phyloP scores from a whole-genome alignment of 805 yeast species.

The Starmerella vitae region DNA sequence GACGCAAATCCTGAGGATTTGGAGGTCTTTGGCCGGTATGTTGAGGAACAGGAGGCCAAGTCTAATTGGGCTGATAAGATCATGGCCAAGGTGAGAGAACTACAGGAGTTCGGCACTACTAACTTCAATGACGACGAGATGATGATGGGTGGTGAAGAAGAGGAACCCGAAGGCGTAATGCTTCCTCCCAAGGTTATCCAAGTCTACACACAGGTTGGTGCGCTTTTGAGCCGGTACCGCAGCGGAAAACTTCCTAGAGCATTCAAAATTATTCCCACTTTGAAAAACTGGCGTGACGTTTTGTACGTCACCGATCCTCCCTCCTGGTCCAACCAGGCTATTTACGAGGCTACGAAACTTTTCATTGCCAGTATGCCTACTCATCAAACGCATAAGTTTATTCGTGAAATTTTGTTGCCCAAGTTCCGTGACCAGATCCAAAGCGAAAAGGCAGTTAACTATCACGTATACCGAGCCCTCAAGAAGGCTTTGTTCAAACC shows the following conservation, averaged over 20 bases:
- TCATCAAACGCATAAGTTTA: slow-evolving; percentile 75
- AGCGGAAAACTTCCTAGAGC: slow-evolving; percentile 96
- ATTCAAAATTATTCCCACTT: slow-evolving; percentile 85
- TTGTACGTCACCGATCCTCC: slow-evolving; percentile 86
- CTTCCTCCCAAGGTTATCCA: slow-evolving; percentile 93
- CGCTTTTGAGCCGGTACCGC: slow-evolving; percentile 71
- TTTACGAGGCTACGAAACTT: slow-evolving; percentile 85
- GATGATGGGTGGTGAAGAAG: slow-evolving; percentile 19
- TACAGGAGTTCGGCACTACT: slow-evolving; percentile 25
- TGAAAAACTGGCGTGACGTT: slow-evolving; percentile 92
- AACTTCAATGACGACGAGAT: slow-evolving; percentile 29
- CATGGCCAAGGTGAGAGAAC: slow-evolving; percentile 53
- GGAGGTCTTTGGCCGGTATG: slow-evolving; percentile 64
- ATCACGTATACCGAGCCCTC: slow-evolving; percentile 81
- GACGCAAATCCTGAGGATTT: slow-evolving; percentile 71
- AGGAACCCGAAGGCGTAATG: slow-evolving; percentile 49
- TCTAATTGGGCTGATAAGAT: slow-evolving; percentile 71
- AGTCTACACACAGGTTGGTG: slow-evolving; percentile 86
- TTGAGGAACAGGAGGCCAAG: slow-evolving; percentile 24
- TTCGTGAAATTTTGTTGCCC: slow-evolving; percentile 34
- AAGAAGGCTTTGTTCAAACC: slow-evolving; percentile 93
- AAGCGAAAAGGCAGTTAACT: slow-evolving; percentile 49
- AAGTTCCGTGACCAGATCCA: slow-evolving; percentile 31
- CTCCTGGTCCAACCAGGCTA: slow-evolving; percentile 88
- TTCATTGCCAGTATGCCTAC: slow-evolving; percentile 85